A percentile compares a stretch with the other conserved stretches of the same genome.
phyloP scores from a whole-genome alignment of 768 basidiomycete genomes.

The Boletus reticuloceps region DNA sequence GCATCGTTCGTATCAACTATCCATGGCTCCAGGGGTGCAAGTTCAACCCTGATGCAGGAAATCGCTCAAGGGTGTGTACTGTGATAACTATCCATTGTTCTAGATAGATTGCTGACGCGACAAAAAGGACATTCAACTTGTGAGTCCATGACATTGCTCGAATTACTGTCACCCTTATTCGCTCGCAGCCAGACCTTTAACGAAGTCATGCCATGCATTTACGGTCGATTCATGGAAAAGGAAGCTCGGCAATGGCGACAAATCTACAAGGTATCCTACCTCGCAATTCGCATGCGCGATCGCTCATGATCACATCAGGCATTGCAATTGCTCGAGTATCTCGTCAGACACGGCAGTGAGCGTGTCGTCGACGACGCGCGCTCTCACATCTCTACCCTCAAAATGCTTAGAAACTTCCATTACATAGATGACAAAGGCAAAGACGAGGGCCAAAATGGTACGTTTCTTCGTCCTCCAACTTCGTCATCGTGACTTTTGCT shows the following conservation, averaged over 20 bases:
- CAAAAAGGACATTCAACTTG: constrained; percentile 94
- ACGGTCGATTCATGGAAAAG: constrained; percentile 95
- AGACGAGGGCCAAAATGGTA: constrained; percentile 96
- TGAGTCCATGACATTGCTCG: constrained; percentile 40
- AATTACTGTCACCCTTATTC: constrained; percentile 5
- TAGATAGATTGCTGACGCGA: constrained; percentile 12
- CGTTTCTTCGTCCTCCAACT: constrained; percentile 3
- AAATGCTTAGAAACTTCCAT: constrained; percentile 97
- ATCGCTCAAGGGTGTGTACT: constrained; percentile 88
- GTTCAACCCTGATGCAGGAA: constrained; percentile 96
- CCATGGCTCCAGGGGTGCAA: constrained; percentile 77
- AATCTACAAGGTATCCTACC: constrained; percentile 83
- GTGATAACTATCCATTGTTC: not conserved
- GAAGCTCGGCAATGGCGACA: constrained; percentile 98
- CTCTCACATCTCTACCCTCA: constrained; percentile 90
- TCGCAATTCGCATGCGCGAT: not conserved
- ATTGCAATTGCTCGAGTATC: constrained; percentile 89
- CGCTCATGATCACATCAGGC: constrained; percentile 47
- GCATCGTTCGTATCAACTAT: not conserved
- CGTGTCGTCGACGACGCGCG: constrained; percentile 97
- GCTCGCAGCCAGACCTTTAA: constrained; percentile 87
- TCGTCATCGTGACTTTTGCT: not conserved
- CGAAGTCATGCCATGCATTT: constrained; percentile 98
- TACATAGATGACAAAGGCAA: constrained; percentile 99
- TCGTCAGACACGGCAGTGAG: constrained; percentile 96